These are phyloP conservation scores for Colletotrichum spaethianum DNA, from an alignment of 2,329 filamentous ascomycete genomes.

Conservation along the genomic window DNA sequence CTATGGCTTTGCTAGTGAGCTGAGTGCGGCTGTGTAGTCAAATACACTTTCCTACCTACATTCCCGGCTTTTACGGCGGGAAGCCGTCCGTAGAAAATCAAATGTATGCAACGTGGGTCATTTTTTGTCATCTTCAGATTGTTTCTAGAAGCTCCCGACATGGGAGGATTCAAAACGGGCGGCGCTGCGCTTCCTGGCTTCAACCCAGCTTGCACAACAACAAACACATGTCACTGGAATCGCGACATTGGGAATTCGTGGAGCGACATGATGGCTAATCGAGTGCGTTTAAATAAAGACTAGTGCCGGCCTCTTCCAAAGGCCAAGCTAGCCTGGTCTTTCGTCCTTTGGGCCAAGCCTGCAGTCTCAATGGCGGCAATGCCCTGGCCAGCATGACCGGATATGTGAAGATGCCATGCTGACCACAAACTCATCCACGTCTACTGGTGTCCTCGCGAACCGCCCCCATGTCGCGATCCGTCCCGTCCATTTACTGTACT, in stretches of 20 bases:
- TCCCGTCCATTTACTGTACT: slow-evolving; percentile 20
- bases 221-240: background rate
- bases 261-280: background rate
- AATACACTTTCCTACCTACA: background rate
- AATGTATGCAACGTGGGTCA: background rate
- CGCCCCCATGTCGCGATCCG: slow-evolving; percentile 14
- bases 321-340: slow-evolving; percentile 18
- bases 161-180: background rate
- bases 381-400: background rate
- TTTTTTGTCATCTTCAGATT: background rate
- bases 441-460: background rate
- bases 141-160: background rate
- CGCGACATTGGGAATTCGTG: background rate
- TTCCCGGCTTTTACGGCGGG: background rate
- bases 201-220: background rate
- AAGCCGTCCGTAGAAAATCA: background rate
- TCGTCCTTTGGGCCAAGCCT: slow-evolving; percentile 15
- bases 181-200: background rate
- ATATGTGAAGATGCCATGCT: slow-evolving; percentile 11
- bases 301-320: slow-evolving; percentile 26
- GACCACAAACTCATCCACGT: slow-evolving; percentile 5
- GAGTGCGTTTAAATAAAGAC: slow-evolving; percentile 19
- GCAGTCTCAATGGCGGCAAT: slow-evolving; percentile 16
- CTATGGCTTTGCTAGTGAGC: background rate
- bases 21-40: background rate